A percentile compares a stretch with the other conserved stretches of the same genome.
Conservation (phyloP, 139 green algal genomes). For the Nannochloris sp. region DNA sequence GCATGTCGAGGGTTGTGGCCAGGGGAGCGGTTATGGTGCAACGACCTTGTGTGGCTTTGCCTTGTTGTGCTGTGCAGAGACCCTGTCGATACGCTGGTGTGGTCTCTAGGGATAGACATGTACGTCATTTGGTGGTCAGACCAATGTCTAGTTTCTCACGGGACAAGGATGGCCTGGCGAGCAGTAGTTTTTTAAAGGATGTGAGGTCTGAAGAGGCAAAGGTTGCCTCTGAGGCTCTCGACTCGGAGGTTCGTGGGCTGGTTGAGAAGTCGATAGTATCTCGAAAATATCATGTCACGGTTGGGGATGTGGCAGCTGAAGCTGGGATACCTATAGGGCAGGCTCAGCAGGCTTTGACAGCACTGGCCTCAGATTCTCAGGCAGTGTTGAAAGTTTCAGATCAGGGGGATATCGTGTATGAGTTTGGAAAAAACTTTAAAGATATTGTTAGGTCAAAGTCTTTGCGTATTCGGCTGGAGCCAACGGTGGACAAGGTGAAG, state of each 20-base stretch:
- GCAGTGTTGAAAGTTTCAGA: constrained; percentile 55
- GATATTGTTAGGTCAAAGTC: constrained; percentile 44
- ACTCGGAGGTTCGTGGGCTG: not conserved
- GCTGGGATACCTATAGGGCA: constrained; percentile 16
- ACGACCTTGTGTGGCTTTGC: no score
- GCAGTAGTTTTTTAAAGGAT: no score
- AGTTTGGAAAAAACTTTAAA: constrained; percentile 57
- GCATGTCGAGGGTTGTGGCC: no score
- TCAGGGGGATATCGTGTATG: constrained; percentile 82
- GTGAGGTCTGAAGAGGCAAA: not conserved
- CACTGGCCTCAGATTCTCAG: constrained; percentile 21
- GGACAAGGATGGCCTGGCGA: no score
- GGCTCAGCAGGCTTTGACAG: constrained; percentile 16
- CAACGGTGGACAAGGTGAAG: constrained; percentile 27
- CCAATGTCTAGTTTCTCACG: no score
- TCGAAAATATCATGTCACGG: not conserved
- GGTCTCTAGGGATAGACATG: no score
- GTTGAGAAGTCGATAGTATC: not conserved
- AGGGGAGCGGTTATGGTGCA: no score
- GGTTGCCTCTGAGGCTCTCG: not conserved
- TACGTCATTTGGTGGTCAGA: no score
- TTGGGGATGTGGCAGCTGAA: constrained; percentile 24
- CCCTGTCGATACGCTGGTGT: no score
- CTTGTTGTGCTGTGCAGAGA: no score
- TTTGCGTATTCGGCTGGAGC: constrained; percentile 51